Conservation (phyloP, 2,329 filamentous ascomycete species). For the Claviceps sp. region DNA sequence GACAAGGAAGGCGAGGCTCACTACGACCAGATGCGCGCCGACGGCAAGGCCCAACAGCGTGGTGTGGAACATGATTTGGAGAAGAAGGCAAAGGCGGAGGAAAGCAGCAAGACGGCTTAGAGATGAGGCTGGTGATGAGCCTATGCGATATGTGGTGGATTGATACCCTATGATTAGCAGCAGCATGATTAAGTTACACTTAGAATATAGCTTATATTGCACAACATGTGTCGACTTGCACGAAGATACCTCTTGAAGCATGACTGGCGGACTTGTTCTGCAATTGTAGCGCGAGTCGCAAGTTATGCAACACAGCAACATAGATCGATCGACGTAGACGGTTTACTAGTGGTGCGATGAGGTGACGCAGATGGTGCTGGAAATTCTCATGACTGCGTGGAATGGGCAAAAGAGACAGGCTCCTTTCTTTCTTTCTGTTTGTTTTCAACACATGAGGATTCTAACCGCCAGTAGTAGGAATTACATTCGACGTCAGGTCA, state of each 20-base stretch:
- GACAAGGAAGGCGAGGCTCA: constrained; percentile 50
- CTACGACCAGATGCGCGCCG: constrained; percentile 58
- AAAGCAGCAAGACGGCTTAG: constrained; percentile 4
- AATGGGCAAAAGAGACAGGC: too few species aligned
- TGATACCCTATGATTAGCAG: constrained; percentile 7
- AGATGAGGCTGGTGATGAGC: neutral
- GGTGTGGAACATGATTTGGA: constrained; percentile 70
- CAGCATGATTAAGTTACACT: constrained; percentile 3
- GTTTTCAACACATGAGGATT: too few species aligned
- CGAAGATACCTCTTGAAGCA: neutral
- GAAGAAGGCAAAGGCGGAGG: constrained; percentile 49
- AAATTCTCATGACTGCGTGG: too few species aligned
- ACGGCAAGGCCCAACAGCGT: constrained; percentile 72
- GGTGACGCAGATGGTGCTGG: too few species aligned
- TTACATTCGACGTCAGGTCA: too few species aligned
- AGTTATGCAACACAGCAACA: too few species aligned
- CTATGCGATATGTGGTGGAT: neutral
- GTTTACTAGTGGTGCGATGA: too few species aligned
- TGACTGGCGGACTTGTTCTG: too few species aligned
- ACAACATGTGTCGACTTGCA: neutral
- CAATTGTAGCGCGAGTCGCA: too few species aligned
- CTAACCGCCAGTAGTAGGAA: too few species aligned
- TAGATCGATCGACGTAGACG: too few species aligned
- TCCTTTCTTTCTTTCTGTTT: too few species aligned
- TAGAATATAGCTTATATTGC: neutral